phyloP scores from a whole-genome alignment of 1,284 basidiomycete species.

The Somion occarium region DNA sequence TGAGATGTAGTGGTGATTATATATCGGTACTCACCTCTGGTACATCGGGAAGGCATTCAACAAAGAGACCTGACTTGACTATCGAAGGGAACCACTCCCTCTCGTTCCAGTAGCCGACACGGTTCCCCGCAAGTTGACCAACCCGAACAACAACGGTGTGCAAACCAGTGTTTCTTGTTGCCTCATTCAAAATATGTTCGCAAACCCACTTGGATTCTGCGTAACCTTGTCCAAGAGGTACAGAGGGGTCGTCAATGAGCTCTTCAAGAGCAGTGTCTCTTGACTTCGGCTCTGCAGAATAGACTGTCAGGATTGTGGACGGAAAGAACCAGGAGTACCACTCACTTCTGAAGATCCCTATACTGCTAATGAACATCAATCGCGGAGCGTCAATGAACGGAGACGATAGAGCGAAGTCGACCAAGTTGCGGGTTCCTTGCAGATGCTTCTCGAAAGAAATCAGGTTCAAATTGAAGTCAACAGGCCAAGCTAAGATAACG shows the following conservation, averaged over 20 bases:
- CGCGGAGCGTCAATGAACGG: constrained; percentile 16
- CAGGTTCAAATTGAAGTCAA: constrained; percentile 24
- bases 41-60: constrained; percentile 24
- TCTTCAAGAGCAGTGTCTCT: constrained; percentile 9
- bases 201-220: constrained; percentile 26
- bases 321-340: constrained; percentile 1
- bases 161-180: constrained; percentile 15
- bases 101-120: constrained; percentile 25
- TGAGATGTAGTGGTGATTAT: background rate
- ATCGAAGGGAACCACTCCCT: constrained; percentile 29
- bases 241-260: constrained; percentile 12
- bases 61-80: constrained; percentile 19
- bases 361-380: constrained; percentile 24
- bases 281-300: background rate
- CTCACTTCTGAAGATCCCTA: constrained; percentile 21
- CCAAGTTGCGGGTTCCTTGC: constrained; percentile 19
- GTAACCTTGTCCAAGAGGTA: constrained; percentile 22
- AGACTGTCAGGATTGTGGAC: background rate
- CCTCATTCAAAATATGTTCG: constrained; percentile 20
- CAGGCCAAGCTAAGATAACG: constrained; percentile 23
- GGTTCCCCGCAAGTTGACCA: constrained; percentile 24
- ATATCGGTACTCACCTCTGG: constrained; percentile 12
- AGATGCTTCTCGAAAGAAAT: constrained; percentile 22
- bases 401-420: constrained; percentile 23
- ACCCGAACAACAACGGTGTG: constrained; percentile 18